Evolutionary conservation across 177 flowering plant genomes (phyloP), one percentile per base, ranked within the genome.

Genomic region (Vitis hybrid): DNA sequence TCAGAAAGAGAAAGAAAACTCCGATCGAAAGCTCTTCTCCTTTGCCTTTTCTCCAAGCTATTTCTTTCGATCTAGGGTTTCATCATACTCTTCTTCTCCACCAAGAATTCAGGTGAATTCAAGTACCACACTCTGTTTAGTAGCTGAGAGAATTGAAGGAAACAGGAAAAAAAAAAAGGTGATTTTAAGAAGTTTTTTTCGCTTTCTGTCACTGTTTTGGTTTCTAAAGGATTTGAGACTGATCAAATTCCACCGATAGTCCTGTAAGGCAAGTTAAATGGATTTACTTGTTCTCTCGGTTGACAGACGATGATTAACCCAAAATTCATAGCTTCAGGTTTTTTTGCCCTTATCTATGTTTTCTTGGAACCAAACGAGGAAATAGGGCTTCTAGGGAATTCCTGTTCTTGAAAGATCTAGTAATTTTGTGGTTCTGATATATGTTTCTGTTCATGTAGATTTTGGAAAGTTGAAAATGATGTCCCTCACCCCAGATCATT

Each of bases 401-500:
- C 46, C 46, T 41, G 35, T 49, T 14, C 18, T 48, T 15, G 10
- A 12, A 17, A 12, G 35, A 41, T 62, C 15, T 5, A 14, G 11
- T 35, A 50, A 35, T 17, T 27, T 2, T n/a, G 15, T 50, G 18
- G 2, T 60, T 69, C 52, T 52, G 6, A 51, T 56, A 2, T 67
- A 6, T 17, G 17, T 7, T 65, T 46, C 3, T 1, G 54, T 13
- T 17, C 41, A 10, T 53, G 57, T n/a, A 53, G 27, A 69, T 61
- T 51, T 56, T 56, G 60, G 13, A 57, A 58, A 8, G 59, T 54
- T n/a, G 66, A 24, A 30, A 59, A 85, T 58, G 73, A 79, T 85
- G 87, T 81, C 90, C 41, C 58, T 86, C 61, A 91, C 98, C 7
- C 96, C 98, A 10, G 93, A 92, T 73, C 82, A 65, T 35, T 63